phyloP scores from a whole-genome alignment of 345 rosid species.

The Eucalyptus decipiens region DNA sequence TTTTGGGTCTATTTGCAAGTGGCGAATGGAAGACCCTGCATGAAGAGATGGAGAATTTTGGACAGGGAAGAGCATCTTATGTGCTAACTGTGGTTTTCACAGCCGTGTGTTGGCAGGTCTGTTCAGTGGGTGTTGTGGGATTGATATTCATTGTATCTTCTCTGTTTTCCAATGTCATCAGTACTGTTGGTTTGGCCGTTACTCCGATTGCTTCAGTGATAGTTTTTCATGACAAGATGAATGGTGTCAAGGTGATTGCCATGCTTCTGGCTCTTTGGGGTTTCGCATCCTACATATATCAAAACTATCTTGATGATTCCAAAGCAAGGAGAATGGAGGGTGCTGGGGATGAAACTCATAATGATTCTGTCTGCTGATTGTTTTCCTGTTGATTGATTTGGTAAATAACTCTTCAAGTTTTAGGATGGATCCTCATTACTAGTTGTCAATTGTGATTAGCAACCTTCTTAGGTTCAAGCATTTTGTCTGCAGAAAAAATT shows the following conservation, averaged over 20 bases:
- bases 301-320: slow-evolving; percentile 45
- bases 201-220: slow-evolving; percentile 47
- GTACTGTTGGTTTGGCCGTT: slow-evolving; percentile 48
- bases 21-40: slow-evolving; percentile 63
- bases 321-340: slow-evolving; percentile 18
- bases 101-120: slow-evolving; percentile 56
- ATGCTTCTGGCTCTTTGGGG: slow-evolving; percentile 60
- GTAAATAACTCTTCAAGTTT: neutral
- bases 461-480: neutral
- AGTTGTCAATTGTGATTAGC: neutral
- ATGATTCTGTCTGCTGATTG: slow-evolving; percentile 2
- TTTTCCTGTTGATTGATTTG: neutral
- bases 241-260: slow-evolving; percentile 50
- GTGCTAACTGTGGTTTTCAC: slow-evolving; percentile 41
- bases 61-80: slow-evolving; percentile 33
- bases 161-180: slow-evolving; percentile 66
- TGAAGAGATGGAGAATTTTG: slow-evolving; percentile 35
- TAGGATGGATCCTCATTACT: neutral
- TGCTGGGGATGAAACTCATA: neutral
- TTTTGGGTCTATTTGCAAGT: slow-evolving; percentile 40
- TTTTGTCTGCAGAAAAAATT: neutral
- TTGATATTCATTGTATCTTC: slow-evolving; percentile 59
- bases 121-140: slow-evolving; percentile 63
- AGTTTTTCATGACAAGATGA: slow-evolving; percentile 50
- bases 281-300: slow-evolving; percentile 42